Percentiles rank a stretch among this genome's conserved stretches.
Conservation (phyloP, 805 yeast genomes). For the Pichia scutulata region DNA sequence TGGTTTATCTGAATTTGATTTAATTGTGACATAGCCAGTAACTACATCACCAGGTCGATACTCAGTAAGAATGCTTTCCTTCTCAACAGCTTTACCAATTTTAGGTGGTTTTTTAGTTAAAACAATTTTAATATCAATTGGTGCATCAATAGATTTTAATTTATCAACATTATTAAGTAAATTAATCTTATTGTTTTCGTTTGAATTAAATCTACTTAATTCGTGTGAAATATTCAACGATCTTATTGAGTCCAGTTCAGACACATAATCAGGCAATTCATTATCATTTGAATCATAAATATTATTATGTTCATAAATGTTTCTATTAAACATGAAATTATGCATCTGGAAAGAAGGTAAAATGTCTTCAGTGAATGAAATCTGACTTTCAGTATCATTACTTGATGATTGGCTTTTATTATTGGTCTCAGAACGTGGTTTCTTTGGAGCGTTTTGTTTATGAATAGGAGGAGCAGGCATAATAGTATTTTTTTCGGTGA, state of each 20-base stretch:
- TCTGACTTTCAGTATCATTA: neutral
- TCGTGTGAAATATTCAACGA: neutral
- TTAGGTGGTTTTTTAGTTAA: conserved; percentile 37
- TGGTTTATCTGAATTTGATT: conserved; percentile 31
- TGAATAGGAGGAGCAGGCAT: neutral
- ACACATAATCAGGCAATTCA: conserved; percentile 17
- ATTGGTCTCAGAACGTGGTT: neutral
- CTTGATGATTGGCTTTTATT: neutral
- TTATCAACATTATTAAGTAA: conserved; percentile 21
- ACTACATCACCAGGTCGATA: conserved; percentile 64
- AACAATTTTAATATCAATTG: conserved; percentile 17
- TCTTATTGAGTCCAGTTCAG: conserved; percentile 1
- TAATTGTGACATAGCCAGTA: conserved; percentile 46
- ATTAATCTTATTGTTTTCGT: conserved; percentile 14
- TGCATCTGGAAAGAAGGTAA: conserved; percentile 68
- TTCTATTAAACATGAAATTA: conserved; percentile 29
- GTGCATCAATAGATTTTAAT: conserved; percentile 16
- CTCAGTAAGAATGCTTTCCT: conserved; percentile 35
- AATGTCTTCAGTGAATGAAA: conserved; percentile 32
- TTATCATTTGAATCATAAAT: neutral
- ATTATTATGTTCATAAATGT: conserved; percentile 4
- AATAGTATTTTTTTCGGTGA: no score
- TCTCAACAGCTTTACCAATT: conserved; percentile 11
- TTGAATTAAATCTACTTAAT: conserved; percentile 10
- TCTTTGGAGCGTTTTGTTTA: neutral